Evolutionary conservation across 305 asterid species (phyloP).

Genomic region (Vinca major): DNA sequence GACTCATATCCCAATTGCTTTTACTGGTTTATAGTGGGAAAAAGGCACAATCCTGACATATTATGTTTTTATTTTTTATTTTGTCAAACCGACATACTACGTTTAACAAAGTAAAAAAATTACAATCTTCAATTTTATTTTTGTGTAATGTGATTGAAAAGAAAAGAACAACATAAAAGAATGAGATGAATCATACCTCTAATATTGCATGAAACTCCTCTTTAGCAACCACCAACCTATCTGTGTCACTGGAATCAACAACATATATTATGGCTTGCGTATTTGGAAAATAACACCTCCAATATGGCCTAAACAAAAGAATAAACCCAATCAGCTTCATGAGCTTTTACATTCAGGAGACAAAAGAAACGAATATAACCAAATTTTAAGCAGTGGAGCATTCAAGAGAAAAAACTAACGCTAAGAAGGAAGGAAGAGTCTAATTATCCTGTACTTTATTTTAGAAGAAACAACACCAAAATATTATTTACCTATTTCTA

Average conservation of each 20-base stretch:
- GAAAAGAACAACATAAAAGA: conserved; percentile 5
- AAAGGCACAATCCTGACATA: background rate
- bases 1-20: background rate
- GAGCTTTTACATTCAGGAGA: background rate
- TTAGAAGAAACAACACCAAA: too few relatives aligned
- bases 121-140: background rate
- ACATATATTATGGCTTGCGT: conserved; percentile 97
- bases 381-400: background rate
- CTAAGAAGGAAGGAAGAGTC: background rate
- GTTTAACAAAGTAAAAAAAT: background rate
- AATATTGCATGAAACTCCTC: conserved; percentile 94
- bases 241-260: conserved; percentile 97
- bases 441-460: too few relatives aligned
- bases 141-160: conserved; percentile 1
- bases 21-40: background rate
- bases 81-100: too few relatives aligned
- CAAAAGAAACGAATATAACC: background rate
- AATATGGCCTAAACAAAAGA: conserved; percentile 55
- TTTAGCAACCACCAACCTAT: conserved; percentile 79
- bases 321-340: background rate
- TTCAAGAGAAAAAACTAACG: background rate
- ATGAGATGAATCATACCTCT: conserved; percentile 40
- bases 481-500: too few relatives aligned
- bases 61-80: too few relatives aligned
- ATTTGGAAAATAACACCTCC: conserved; percentile 97